Base-by-base conservation (phyloP, 2,329 filamentous ascomycete species). In the Penicillium sp. region DNA sequence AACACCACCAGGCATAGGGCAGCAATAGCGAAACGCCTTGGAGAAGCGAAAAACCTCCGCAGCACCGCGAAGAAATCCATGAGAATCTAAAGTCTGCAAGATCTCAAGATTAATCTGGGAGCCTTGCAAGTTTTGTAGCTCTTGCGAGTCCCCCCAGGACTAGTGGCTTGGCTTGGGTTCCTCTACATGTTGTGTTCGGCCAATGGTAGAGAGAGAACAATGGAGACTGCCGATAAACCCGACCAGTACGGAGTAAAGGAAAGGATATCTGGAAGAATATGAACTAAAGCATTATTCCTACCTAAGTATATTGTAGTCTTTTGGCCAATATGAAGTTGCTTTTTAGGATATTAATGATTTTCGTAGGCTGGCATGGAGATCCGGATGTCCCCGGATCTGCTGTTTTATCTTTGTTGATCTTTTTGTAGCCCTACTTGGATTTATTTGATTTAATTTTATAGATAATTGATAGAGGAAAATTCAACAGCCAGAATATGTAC, bases 141-240 rank as follows among this genome's bases (percentile, higher is more conserved):
- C 41, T 43, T n/a, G 8, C 6, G 42, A 29, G 13, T 13, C 19
- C 23, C 1, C 19, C 23, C 1, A 25, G 2, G 17, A 23, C 42
- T 45, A 52, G 54, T 33, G 47, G 48, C 54, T 56, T 56, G 54
- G 54, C 54, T 37, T 19, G 47, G 40, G 17, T 51, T 51, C 25
- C 21, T 25, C 49, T 41, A 42, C 40, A 25, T 43, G 27, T 52
- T 52, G 17, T 33, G n/a, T 46, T n/a, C 2, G 51, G 33, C 52
- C 52, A 54, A 54, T 54, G 6, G 35, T 27, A 53, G 13, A 33
- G 23, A 35, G 43, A 21, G 29, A 12, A 35, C 13, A 29, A 35
- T 48, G 43, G n/a, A 41, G 52, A 19, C 33, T 54, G 19, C 35
- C 52, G 25, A 54, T 9, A 19, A 38, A 45, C 9, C 42, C 23